Evolutionary conservation across 2,329 filamentous ascomycete genomes (phyloP), one percentile per base, ranked within the genome.

Genomic region (Exophiala viscosa): DNA sequence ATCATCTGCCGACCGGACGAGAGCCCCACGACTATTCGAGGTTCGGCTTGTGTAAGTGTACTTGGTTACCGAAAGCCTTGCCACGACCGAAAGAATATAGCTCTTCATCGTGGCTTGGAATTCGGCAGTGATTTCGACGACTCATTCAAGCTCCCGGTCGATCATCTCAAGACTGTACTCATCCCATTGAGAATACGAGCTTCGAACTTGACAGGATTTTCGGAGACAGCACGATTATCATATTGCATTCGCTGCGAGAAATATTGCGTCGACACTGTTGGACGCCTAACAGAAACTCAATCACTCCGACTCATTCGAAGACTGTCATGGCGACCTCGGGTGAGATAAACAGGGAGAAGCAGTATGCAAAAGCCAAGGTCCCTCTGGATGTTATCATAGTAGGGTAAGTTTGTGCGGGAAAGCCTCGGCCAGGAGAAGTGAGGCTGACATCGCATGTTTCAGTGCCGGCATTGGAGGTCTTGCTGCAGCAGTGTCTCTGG

Each of bases 391-490:
- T 56, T 28, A 52, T 56, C 9, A 52, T 56, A 14, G 38, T 56
- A 14, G 49, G 54, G 54, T 56, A 7, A 41, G 50, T 68, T 14
- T 6, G 33, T 48, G 43, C 36, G 3, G 9, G 23, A 41, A 13
- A 13, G 13, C n/a, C 15, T 9, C 7, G 39, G 13, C 23, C 7
- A 5, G 23, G 9, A 41, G 39, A 13, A 15, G 13, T 9, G 18
- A 15, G 39, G 10, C 23, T 28, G 39, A 41, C 17, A 20, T 42
- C 32, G 11, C 10, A 40, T 31, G 35, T 20, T 18, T 39, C 20
- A 57, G 58, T 11, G 58, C 58, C 6, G 66, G 67, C 0, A 65
- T 69, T 38, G 65, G 65, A 18, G 67, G 67, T 3, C 58, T 69
- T 2, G 61, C 60, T 3, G 62, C 66, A 1, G 66, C 66, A 3